Evolutionary conservation across 139 green algal genomes (phyloP), one percentile per base, ranked within the genome.

Genomic region (Chlorella sp.): DNA sequence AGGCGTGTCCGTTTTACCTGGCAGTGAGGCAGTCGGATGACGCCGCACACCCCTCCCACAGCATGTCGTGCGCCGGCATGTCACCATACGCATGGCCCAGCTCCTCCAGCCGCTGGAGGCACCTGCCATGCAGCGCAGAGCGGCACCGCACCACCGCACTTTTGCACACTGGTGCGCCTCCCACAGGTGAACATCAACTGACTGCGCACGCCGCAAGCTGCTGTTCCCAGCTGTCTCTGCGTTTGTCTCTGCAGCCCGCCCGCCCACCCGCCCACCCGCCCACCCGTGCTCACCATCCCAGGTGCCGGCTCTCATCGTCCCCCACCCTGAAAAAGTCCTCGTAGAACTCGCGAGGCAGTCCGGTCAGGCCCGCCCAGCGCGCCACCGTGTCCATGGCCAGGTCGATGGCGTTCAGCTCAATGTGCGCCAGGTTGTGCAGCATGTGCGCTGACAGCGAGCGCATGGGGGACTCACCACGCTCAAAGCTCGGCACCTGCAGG

Each of bases 361-460:
- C n/a, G 24, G 1, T 3, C 70, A 60, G 71, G 66, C 30, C 62
- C 62, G 70, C 85, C 65, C 90, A 95, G 17, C 89, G 79, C 5
- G 82, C 89, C 14, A 93, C 82, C 0, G 90, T 94, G 81, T 96
- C 91, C 89, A 85, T 94, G 14, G 92, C 92, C 42, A 97, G 76
- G 76, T 96, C 91, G 0, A 50, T 26, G 10, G 49, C 68, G 59
- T 73, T 73, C 17, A 80, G 73, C 29, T 80, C 78, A 36, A 95
- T 86, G 70, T 94, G 88, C 1, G 89, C 88, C 55, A 95, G 76
- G 73, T 91, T 90, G 83, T 92, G 86, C 35, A 93, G 76, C 79
- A 86, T 84, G 81, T 91, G 88, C 24, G 84, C 86, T 22, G 69
- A 60, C 6, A 87, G 77, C 0, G 85, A 82, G 31, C 23, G 31